Evolutionary conservation across 495 filamentous ascomycete genomes (phyloP), one percentile per base, ranked within the genome.

Genomic region (Xylaria nigripes): DNA sequence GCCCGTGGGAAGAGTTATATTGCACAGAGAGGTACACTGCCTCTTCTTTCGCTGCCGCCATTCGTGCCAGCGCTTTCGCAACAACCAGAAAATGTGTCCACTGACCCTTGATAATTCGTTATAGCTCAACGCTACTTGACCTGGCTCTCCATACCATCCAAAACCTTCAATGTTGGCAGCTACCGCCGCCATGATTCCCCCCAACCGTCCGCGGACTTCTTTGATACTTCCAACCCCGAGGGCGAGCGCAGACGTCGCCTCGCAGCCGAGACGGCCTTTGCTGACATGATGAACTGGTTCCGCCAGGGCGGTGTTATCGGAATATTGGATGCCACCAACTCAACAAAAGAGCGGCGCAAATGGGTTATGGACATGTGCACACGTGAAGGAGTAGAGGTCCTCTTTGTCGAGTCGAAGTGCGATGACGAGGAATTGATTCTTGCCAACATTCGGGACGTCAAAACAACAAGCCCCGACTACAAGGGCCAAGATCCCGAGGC

Each of bases 1-100:
- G 93, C 93, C 51, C 79, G 93, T 49, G 93, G 93, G 64, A 98
- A 98, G 78, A 93, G 87, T 70, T 84, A 95, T 62, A 97, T 98
- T 63, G 92, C 93, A 32, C 89, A 93, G 62, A 96, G 96, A 77
- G 91, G 93, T 95, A 76, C 60, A 75, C 64, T 48, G 12, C 21
- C 24, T 49, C 22, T 30, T 41, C 7, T 45, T 46, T 29, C 42
- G 48, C 44, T 16, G n/a, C 24, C 53, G 25, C 57, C 49, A n/a
- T 45, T 43, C 21, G 7, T 36, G 27, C 19, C 34, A 34, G 40
- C 30, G 18, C 5, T 44, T 8, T 22, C 1, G 12, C 45, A 22
- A 4, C 18, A 23, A 22, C 9, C 8, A 24, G 23, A 10, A 34
- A 22, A 34, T 9, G 30, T 21, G 15, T 29, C 18, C 16, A 40